Conservation (phyloP, 306 rosid species). For the Cicer chorassanicum region DNA sequence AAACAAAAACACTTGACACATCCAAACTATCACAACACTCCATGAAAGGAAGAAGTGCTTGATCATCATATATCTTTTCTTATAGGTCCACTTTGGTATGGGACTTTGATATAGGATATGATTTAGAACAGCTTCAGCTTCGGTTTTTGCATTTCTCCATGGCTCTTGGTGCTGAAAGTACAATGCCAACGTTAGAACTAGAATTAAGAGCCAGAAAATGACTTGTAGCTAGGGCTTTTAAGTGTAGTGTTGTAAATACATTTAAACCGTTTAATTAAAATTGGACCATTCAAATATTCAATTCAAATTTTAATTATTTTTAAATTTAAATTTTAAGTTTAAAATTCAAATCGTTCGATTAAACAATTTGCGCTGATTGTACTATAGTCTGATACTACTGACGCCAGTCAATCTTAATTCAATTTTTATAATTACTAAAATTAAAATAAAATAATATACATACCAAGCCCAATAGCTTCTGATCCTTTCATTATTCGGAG, state of each 20-base stretch:
- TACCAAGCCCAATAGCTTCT: conserved; percentile 99
- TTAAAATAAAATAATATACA: background rate
- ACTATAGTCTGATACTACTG: too few species aligned
- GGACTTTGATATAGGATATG: conserved; percentile 10
- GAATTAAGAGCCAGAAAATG: background rate
- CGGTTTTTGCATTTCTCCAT: conserved; percentile 99
- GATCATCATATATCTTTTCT: conserved; percentile 38
- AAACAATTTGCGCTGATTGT: too few species aligned
- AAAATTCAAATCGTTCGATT: too few species aligned
- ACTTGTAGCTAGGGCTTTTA: background rate
- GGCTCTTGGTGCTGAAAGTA: conserved; percentile 90
- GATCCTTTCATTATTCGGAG: conserved; percentile 97
- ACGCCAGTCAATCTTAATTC: too few species aligned
- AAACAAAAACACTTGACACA: conserved; percentile 61
- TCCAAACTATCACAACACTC: conserved; percentile 55
- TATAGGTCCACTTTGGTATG: conserved; percentile 42
- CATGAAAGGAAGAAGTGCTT: conserved; percentile 38
- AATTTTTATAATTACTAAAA: too few species aligned
- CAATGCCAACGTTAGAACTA: conserved; percentile 22
- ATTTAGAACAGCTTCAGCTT: conserved; percentile 63
- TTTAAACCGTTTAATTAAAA: too few species aligned
- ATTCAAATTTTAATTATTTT: too few species aligned
- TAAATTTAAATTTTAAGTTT: too few species aligned
- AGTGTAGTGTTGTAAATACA: too few species aligned
- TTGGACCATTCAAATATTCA: too few species aligned